A percentile compares a stretch with the other conserved stretches of the same genome.
Conservation (phyloP, 495 filamentous ascomycete species). For the Neurospora africana region DNA sequence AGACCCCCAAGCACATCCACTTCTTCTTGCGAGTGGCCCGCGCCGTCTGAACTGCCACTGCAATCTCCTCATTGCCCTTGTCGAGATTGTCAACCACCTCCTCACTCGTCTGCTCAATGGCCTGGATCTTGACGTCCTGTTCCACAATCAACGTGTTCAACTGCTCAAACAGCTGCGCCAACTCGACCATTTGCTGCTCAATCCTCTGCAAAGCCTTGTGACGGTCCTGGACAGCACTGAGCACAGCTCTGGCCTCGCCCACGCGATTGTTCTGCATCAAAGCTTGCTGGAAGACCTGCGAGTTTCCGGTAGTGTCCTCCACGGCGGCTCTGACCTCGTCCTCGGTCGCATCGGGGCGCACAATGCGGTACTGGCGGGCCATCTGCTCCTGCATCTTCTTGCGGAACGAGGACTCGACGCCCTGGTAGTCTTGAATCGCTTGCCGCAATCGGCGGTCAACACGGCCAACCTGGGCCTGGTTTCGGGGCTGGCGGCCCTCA, state of each 20-base stretch:
- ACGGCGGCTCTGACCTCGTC: conserved; percentile 69
- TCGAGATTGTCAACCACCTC: conserved; percentile 67
- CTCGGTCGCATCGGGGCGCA: conserved; percentile 72
- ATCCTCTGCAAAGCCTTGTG: conserved; percentile 88
- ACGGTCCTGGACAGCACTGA: conserved; percentile 67
- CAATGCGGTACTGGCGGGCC: conserved; percentile 81
- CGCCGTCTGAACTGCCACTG: conserved; percentile 68
- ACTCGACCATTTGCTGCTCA: conserved; percentile 74
- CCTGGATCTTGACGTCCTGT: conserved; percentile 64
- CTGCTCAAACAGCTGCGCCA: conserved; percentile 64
- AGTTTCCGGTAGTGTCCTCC: conserved; percentile 53
- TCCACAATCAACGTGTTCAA: conserved; percentile 63
- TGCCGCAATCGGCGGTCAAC: conserved; percentile 68
- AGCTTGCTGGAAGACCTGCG: conserved; percentile 73
- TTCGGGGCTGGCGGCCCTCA: conserved; percentile 56
- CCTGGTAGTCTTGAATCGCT: conserved; percentile 71
- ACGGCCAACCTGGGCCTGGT: conserved; percentile 66
- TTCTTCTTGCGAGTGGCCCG: conserved; percentile 79
- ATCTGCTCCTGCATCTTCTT: conserved; percentile 71
- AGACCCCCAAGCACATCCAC: conserved; percentile 87
- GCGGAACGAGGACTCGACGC: conserved; percentile 63
- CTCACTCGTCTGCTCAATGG: conserved; percentile 74
- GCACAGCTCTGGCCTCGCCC: conserved; percentile 66
- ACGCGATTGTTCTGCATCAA: conserved; percentile 62
- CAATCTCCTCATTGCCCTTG: conserved; percentile 72